Evolutionary conservation across 1,284 basidiomycete species (phyloP), one percentile per base, ranked within the genome.

Genomic region (Apiotrichum sp.): DNA sequence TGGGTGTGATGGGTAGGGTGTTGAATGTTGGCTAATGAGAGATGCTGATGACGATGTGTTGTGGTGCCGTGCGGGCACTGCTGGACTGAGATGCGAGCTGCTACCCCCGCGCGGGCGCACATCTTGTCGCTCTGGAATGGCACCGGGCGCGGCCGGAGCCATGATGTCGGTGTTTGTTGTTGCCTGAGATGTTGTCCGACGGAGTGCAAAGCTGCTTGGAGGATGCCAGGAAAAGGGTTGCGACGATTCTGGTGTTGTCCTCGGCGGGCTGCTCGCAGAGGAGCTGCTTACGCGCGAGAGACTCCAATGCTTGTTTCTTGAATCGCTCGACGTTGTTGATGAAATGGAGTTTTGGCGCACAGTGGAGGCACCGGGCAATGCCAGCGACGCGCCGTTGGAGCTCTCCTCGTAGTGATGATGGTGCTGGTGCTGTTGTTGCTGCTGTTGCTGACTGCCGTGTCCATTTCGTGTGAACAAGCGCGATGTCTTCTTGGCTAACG

Each of bases 401-500:
- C 41, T 49, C 14, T 52, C 43, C 36, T 57, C 56, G 38, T 50
- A 22, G 31, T 57, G 48, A 22, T 22, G 22, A 22, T 22, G 22
- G 22, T 22, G 22, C 22, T 22, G 22, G 22, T 22, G 22, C 22
- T 22, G 22, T 22, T 22, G 22, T 22, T 22, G 22, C 22, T 22
- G 22, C 22, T 22, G 22, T 22, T 22, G 22, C 22, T 22, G 22
- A 22, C 22, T 22, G 22, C 22, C 22, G 6, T 49, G 47, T 32
- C 45, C 43, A 9, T 54, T 63, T 29, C 73, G 55, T 8, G 56
- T 55, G 47, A 75, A 75, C 47, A 75, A 53, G 32, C 67, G 63
- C 14, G 69, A 71, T 0, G 73, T 75, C 64, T 75, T 75, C 62
- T 73, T 72, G 2, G 66, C 73, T 35, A 75, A 50, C 10, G 62